A percentile compares a stretch with the other conserved stretches of the same genome.
Evolutionary conservation across 495 filamentous ascomycete species (phyloP).

Genomic region (Evernia prunastri): DNA sequence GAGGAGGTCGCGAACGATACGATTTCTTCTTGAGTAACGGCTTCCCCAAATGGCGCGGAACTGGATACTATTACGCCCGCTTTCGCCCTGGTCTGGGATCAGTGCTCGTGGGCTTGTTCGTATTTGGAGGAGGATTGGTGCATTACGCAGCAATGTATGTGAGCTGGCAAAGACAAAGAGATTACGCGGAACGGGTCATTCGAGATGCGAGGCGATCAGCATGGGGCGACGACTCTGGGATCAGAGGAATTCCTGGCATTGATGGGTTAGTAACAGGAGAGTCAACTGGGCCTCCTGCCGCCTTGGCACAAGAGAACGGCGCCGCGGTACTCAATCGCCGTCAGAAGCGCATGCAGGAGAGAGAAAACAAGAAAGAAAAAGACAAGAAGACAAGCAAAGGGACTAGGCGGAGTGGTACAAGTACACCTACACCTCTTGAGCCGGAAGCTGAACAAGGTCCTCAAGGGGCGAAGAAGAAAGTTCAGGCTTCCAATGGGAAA

Average conservation of each 20-base stretch:
- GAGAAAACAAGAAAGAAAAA: conserved; percentile 64
- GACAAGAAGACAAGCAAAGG: conserved; percentile 36
- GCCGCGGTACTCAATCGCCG: conserved; percentile 72
- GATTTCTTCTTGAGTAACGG: conserved; percentile 92
- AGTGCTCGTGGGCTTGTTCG: conserved; percentile 75
- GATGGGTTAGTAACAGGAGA: conserved; percentile 40
- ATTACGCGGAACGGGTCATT: conserved; percentile 88
- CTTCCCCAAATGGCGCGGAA: conserved; percentile 93
- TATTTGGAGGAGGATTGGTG: conserved; percentile 73
- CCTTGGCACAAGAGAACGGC: conserved; percentile 36
- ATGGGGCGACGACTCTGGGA: conserved; percentile 72
- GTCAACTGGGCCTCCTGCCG: conserved; percentile 31
- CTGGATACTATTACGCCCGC: conserved; percentile 93
- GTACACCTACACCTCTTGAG: conserved; percentile 46
- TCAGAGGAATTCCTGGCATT: conserved; percentile 61
- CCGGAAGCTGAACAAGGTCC: conserved; percentile 40
- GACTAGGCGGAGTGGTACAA: conserved; percentile 39
- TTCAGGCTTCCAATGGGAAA: conserved; percentile 92
- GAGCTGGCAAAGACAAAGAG: conserved; percentile 78
- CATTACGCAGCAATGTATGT: conserved; percentile 82
- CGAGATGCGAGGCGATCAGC: conserved; percentile 79
- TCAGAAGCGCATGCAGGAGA: conserved; percentile 81
- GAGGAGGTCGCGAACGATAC: conserved; percentile 74
- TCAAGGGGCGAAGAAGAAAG: conserved; percentile 67
- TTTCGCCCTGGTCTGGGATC: conserved; percentile 84